phyloP scores from a whole-genome alignment of 768 basidiomycete species.

The Mycena venus region DNA sequence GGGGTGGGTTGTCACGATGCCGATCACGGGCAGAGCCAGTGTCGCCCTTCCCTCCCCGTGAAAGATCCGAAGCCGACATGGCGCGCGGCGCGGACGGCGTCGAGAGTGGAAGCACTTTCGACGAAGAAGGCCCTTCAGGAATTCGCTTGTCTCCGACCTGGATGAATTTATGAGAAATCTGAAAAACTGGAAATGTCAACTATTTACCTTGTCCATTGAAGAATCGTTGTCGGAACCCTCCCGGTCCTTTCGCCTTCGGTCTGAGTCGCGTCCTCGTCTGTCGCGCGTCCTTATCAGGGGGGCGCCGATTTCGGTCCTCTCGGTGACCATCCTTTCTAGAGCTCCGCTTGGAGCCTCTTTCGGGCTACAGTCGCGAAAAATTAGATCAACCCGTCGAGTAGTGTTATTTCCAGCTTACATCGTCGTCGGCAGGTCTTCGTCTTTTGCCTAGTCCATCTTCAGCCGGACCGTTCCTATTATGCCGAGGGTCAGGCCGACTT shows the following conservation, averaged over 20 bases:
- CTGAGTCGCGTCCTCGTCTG: constrained; percentile 73
- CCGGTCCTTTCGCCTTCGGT: constrained; percentile 77
- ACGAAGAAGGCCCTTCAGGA: constrained; percentile 61
- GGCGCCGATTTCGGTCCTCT: constrained; percentile 78
- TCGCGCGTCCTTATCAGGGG: constrained; percentile 80
- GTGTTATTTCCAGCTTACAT: constrained; percentile 62
- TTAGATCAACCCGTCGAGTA: constrained; percentile 12
- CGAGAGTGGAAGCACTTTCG: constrained; percentile 65
- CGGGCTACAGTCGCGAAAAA: constrained; percentile 60
- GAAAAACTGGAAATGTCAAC: not conserved
- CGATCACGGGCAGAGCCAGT: constrained; percentile 53
- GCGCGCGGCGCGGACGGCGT: constrained; percentile 81
- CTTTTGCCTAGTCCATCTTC: constrained; percentile 85
- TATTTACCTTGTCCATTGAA: constrained; percentile 73
- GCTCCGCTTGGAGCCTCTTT: constrained; percentile 84
- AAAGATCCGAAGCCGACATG: constrained; percentile 67
- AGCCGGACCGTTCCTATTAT: constrained; percentile 45
- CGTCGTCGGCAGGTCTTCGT: constrained; percentile 77
- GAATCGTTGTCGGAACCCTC: constrained; percentile 67
- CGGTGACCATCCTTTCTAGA: constrained; percentile 84
- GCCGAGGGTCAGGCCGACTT: constrained; percentile 71
- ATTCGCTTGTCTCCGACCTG: constrained; percentile 69
- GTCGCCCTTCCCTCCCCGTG: constrained; percentile 58
- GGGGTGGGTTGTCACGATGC: constrained; percentile 37
- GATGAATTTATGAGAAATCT: constrained; percentile 3